Evolutionary conservation across 176 grass and related monocot species (phyloP), one percentile per base, ranked within the genome.

Genomic region (Carex scoparia): DNA sequence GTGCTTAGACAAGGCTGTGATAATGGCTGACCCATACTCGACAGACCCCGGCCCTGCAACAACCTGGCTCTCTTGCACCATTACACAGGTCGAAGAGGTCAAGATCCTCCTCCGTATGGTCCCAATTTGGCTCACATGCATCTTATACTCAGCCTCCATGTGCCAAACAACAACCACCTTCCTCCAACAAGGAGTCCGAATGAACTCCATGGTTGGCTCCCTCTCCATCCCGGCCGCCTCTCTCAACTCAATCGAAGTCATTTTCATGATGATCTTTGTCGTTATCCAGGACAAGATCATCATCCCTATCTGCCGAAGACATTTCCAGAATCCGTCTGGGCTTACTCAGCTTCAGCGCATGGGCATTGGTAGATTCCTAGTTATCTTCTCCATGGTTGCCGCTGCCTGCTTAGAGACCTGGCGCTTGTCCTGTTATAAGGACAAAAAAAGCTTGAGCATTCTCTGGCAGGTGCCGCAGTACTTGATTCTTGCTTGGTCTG

Each of bases 81-180:
- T 94, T 12, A 88, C 88, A n/a, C 91, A 94, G 87, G 92, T 94
- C 35, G 95, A 98, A 90, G 92, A 94, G 70, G 89, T 98, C 85
- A 98, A 98, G 84, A 94, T 97, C 44, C 86, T 97, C 68, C 62
- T 91, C 4, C 87, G 94, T 44, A 92, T 97, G 92, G 57, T 97
- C 46, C 94, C 92, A 6, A 97, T 97, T 87, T 94, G 90, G 92
- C 32, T 83, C 15, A 94, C 92, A 12, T 87, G 90, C 33, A 84
- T 94, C 28, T 84, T 94, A 44, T 94, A 94, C 35, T 70, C 92
- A 4, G 94, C 92, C 10, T 86, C 92, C 1, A 76, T 92, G 79
- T 84, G 83, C 61, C 94, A 97, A 81, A 94, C 91, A 23, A 88
- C 89, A 1, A 97, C 92, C 23, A 94, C 94, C 15, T 97, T 97